Conservation (phyloP, 352 stramenopile genomes). For the Peronospora tabacina region DNA sequence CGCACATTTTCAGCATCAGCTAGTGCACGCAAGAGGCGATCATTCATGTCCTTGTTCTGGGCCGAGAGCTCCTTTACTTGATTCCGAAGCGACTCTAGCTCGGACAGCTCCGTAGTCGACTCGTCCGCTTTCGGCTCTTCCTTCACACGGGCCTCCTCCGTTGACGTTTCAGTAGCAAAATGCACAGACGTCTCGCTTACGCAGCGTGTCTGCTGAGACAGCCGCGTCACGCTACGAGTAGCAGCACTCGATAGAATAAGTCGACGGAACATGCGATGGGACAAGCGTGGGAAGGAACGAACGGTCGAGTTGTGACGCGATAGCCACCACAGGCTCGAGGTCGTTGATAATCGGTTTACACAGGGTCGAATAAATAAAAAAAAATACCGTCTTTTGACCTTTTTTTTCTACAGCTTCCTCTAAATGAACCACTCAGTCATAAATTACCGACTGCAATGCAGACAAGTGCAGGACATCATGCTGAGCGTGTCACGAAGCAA, state of each 20-base stretch:
- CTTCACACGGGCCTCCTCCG: conserved; percentile 16
- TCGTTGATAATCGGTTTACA: background rate
- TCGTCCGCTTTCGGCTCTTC: conserved; percentile 13
- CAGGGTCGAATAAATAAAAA: background rate
- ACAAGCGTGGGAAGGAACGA: too few relatives aligned
- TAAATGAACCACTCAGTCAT: background rate
- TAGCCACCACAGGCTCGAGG: background rate
- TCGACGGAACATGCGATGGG: conserved; percentile 46
- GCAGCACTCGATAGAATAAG: conserved; percentile 43
- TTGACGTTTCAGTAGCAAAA: conserved; percentile 51
- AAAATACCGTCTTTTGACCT: background rate
- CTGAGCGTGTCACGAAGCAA: conserved; percentile 19
- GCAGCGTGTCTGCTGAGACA: conserved; percentile 37
- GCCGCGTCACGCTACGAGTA: conserved; percentile 25
- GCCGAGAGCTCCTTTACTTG: conserved; percentile 63
- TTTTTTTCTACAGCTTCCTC: background rate
- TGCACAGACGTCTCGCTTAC: conserved; percentile 36
- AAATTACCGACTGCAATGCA: conserved; percentile 4
- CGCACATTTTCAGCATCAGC: conserved; percentile 98
- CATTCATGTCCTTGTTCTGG: conserved; percentile 78
- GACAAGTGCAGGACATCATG: conserved; percentile 16
- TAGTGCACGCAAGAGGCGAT: conserved; percentile 85
- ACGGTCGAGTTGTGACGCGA: conserved; percentile 1
- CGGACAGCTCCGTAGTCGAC: conserved; percentile 10
- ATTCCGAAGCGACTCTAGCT: conserved; percentile 47